Evolutionary conservation across 2,329 filamentous ascomycete species (phyloP).

Genomic region (Curvularia sp.): DNA sequence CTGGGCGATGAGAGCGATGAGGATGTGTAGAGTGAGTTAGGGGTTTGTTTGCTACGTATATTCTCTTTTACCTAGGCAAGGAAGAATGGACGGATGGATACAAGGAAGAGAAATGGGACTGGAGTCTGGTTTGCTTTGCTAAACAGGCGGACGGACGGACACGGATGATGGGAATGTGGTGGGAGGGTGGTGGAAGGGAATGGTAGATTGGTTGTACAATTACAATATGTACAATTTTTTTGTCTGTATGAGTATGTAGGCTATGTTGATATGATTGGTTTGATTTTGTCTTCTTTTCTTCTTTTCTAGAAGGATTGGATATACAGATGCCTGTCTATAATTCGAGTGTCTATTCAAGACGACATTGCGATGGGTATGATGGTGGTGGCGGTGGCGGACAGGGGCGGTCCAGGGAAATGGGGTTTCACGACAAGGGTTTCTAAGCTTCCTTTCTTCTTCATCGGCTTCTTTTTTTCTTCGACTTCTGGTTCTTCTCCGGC

Average conservation of each 20-base stretch:
- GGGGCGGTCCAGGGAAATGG: not conserved
- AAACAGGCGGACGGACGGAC: not conserved
- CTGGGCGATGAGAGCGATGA: constrained; percentile 94
- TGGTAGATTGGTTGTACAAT: not conserved
- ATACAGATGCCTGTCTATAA: not conserved
- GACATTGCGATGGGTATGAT: not conserved
- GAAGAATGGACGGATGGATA: not conserved
- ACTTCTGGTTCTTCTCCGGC: not conserved
- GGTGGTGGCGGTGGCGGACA: not conserved
- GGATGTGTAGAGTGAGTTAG: constrained; percentile 65
- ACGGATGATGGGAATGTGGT: not conserved
- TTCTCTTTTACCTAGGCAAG: not conserved
- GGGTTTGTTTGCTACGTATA: not conserved
- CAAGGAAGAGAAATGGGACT: not conserved
- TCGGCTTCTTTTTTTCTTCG: not conserved
- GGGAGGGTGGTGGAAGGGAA: not conserved
- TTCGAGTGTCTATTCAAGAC: not conserved
- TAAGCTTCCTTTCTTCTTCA: not conserved
- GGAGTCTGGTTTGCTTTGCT: not conserved
- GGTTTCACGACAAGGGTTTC: not conserved
- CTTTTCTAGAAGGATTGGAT: not conserved
- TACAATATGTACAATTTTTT: not conserved
- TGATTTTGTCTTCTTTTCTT: not conserved
- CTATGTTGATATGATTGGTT: not conserved
- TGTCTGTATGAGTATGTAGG: not conserved